Evolutionary conservation across 371 early-diverging fungal genomes (phyloP).

Genomic region (Rhizopus microsporus): DNA sequence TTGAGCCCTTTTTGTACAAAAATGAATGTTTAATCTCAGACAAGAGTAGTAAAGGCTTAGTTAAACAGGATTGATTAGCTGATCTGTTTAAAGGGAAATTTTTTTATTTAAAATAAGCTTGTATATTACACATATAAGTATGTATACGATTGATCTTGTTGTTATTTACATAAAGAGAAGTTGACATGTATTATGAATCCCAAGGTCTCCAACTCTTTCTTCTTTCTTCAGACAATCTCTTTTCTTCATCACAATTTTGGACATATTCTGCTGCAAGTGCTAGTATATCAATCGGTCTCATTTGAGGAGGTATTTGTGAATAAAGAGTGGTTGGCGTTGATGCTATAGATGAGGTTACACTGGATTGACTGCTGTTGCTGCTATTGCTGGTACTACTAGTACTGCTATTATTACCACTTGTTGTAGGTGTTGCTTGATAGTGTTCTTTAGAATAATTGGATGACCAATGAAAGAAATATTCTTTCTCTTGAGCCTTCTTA

Average conservation of each 20-base stretch:
- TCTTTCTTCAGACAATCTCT: slow-evolving; percentile 25
- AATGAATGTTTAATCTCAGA: too few species aligned
- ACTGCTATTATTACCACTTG: slow-evolving; percentile 10
- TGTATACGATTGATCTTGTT: background rate
- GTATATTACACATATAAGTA: background rate
- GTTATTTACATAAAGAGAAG: background rate
- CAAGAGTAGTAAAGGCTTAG: too few species aligned
- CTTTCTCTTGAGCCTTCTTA: slow-evolving; percentile 26
- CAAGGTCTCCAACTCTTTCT: slow-evolving; percentile 27
- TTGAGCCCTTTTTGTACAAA: too few species aligned
- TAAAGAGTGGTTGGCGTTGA: slow-evolving; percentile 32
- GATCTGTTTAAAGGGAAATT: too few species aligned
- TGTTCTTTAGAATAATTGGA: slow-evolving; percentile 2
- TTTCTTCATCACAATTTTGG: slow-evolving; percentile 46
- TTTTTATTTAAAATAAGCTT: too few species aligned
- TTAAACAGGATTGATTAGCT: too few species aligned
- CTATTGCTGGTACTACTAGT: slow-evolving; percentile 16
- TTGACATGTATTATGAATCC: slow-evolving; percentile 7
- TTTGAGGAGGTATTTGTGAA: slow-evolving; percentile 29
- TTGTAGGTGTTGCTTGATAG: background rate
- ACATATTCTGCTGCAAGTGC: slow-evolving; percentile 54
- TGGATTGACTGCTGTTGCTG: slow-evolving; percentile 20
- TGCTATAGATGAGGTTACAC: slow-evolving; percentile 33
- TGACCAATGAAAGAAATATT: slow-evolving; percentile 4
- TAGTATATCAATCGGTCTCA: slow-evolving; percentile 47